A percentile compares a stretch with the other conserved stretches of the same genome.
Conservation (phyloP, 306 rosid genomes). For the Acacia confusa region DNA sequence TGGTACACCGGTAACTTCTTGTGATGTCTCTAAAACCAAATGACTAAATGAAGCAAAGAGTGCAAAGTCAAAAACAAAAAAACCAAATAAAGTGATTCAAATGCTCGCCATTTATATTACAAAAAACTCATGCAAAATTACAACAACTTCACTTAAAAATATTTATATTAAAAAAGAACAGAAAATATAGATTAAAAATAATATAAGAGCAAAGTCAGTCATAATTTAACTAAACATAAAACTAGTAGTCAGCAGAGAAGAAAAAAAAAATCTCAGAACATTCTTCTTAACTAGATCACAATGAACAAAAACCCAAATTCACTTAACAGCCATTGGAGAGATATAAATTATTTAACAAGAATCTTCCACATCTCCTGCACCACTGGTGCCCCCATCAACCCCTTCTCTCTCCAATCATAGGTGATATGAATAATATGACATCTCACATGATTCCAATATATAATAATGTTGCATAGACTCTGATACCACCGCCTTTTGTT, state of each 20-base stretch:
- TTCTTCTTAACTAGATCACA: conserved; percentile 9
- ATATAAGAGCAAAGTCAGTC: conserved; percentile 17
- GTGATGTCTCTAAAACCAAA: conserved; percentile 85
- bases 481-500: neutral
- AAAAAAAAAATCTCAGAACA: neutral
- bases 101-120: neutral
- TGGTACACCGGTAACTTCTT: conserved; percentile 90
- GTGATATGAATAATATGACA: neutral
- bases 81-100: conserved; percentile 1
- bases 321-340: neutral
- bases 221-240: neutral
- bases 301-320: conserved; percentile 21
- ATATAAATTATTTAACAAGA: neutral
- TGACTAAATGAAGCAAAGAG: conserved; percentile 58
- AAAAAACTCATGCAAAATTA: conserved; percentile 8
- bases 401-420: neutral
- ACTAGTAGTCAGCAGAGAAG: conserved; percentile 1
- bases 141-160: neutral
- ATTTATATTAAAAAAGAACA: conserved; percentile 7
- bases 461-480: neutral
- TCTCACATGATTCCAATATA: neutral
- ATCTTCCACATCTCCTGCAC: neutral
- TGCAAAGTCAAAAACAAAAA: conserved; percentile 38
- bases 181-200: conserved; percentile 6
- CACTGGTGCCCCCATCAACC: neutral